Percentiles rank a stretch among this genome's conserved stretches.
These are phyloP conservation scores for Filobasidium floriforme DNA, from an alignment of 768 basidiomycete species.

Conservation along the genomic window DNA sequence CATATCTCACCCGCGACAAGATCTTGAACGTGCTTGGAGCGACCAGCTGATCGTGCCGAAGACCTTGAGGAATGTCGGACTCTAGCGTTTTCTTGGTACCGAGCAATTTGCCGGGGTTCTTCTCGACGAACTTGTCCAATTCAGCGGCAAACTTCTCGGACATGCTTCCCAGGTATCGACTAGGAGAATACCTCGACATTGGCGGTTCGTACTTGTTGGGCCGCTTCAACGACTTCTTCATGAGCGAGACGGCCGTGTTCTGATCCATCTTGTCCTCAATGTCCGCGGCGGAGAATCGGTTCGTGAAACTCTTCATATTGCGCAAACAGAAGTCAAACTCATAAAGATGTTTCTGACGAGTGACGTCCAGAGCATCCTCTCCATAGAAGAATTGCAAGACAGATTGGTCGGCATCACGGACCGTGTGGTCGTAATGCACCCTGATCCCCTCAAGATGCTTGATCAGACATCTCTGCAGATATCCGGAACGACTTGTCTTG, in stretches of 20 bases:
- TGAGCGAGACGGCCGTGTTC: conserved; percentile 62
- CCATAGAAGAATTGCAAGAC: conserved; percentile 96
- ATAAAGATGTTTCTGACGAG: conserved; percentile 88
- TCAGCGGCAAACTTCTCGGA: conserved; percentile 84
- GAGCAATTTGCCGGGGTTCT: conserved; percentile 48
- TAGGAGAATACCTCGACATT: conserved; percentile 68
- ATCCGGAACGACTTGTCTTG: conserved; percentile 96
- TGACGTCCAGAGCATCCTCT: conserved; percentile 91
- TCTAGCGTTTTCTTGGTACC: conserved; percentile 45
- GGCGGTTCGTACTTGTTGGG: conserved; percentile 64
- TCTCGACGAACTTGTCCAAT: conserved; percentile 67
- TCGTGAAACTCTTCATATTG: conserved; percentile 72
- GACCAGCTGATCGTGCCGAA: conserved; percentile 46
- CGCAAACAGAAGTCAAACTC: conserved; percentile 89
- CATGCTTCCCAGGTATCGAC: conserved; percentile 72
- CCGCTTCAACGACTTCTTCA: conserved; percentile 83
- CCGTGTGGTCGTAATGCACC: conserved; percentile 96
- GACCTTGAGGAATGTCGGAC: conserved; percentile 38
- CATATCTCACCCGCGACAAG: conserved; percentile 85
- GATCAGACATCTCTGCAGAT: conserved; percentile 94
- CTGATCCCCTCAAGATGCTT: conserved; percentile 96
- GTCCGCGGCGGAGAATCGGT: conserved; percentile 57
- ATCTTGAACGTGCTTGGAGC: conserved; percentile 55
- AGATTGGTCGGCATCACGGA: conserved; percentile 86
- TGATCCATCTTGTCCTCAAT: conserved; percentile 55